phyloP scores from a whole-genome alignment of 257 asterid genomes.

The Salvia rosmarinus region DNA sequence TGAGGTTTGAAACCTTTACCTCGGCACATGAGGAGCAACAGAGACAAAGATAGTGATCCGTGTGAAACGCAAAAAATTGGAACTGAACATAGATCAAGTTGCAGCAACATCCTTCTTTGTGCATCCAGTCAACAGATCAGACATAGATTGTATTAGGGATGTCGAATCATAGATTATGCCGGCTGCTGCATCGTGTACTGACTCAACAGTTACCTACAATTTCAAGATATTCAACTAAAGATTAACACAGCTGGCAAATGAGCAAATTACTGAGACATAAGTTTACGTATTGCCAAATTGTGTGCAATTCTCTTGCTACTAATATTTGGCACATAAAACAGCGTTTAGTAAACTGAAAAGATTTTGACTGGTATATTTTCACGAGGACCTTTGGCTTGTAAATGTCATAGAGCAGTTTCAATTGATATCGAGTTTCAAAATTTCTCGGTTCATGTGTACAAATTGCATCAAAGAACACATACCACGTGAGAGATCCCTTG shows the following conservation, averaged over 20 bases:
- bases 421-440: constrained; percentile 2
- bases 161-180: constrained; percentile 75
- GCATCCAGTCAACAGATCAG: constrained; percentile 48
- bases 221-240: neutral
- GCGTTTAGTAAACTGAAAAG: neutral
- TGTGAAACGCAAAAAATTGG: neutral
- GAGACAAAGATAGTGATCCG: neutral
- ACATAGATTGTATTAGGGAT: constrained; percentile 69
- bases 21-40: constrained; percentile 18
- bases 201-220: constrained; percentile 79
- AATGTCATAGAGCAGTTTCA: neutral
- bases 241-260: neutral
- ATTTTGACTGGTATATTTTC: too few species aligned
- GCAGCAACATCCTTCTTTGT: constrained; percentile 24
- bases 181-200: constrained; percentile 59
- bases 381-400: neutral
- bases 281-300: too few species aligned
- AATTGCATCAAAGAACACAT: constrained; percentile 30
- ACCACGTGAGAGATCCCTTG: constrained; percentile 78
- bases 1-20: constrained; percentile 18
- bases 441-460: neutral
- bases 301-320: neutral
- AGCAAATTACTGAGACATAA: neutral
- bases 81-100: constrained; percentile 24
- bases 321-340: neutral